Base-by-base conservation (phyloP, 1,284 basidiomycete species). In the Austroboletus rostrupii region DNA sequence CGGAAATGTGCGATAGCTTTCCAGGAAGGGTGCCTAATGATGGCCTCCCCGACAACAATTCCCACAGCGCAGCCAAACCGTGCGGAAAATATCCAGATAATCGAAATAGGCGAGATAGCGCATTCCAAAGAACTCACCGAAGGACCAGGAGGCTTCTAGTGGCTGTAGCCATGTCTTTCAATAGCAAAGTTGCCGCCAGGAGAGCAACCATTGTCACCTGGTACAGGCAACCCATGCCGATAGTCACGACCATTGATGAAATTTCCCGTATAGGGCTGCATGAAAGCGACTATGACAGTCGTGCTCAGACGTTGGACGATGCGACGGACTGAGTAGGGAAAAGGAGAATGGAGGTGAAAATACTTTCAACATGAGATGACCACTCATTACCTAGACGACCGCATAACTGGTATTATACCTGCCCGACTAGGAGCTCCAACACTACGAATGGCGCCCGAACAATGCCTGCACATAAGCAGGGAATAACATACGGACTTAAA, bases 121-220 rank as follows among this genome's bases (percentile, higher is more conserved):
- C 3, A 21, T 28, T 28, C 9, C n/a, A 40, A 38, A 13, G 1
- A 23, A 46, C 68, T 45, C 57, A 83, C 81, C 87, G 76, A 53
- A 90, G 68, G 59, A 92, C 83, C n/a, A 80, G 79, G 60, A 84
- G 87, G 0, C 82, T 80, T 2, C 78, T 72, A 0, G 89, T 89
- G 52, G 79, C 81, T 0, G 88, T 89, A 1, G 87, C 85, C 86
- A 90, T 87, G 57, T 90, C 87, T 58, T 82, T 84, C 21, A 87
- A 58, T 0, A 89, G 89, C 86, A 92, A n/a, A n/a, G n/a, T 90
- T 1, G 87, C 84, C 1, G 87, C 86, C 69, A 90, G 88, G 13
- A 90, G 66, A 19, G 75, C 84, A 52, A 90, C 82, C 12, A 89
- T 66, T 0, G 86, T 85, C 8, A 81, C 76, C 67, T 84, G 83